Evolutionary conservation across 2,329 filamentous ascomycete genomes (phyloP).

Genomic region (Xylaria digitata): DNA sequence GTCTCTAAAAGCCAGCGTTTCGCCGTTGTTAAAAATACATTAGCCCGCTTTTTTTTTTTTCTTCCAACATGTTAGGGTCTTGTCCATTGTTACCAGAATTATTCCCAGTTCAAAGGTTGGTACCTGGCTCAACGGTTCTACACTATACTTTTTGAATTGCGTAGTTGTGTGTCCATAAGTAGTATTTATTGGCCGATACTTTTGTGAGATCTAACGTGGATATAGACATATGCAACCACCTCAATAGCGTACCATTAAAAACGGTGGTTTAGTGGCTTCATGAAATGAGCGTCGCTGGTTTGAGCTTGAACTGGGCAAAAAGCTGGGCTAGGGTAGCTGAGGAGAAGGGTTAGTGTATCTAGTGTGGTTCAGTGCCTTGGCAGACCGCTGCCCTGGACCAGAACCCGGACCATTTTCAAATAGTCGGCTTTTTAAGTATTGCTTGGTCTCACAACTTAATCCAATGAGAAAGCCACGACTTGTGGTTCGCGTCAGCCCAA

Average conservation of each 20-base stretch:
- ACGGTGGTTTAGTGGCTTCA: background rate
- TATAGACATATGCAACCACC: no score
- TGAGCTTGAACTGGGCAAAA: background rate
- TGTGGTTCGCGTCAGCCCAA: constrained; percentile 23
- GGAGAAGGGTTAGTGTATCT: background rate
- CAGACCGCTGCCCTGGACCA: constrained; percentile 7
- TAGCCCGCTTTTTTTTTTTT: background rate
- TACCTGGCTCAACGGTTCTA: background rate
- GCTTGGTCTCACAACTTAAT: constrained; percentile 4
- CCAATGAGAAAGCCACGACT: constrained; percentile 22
- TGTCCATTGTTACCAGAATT: no score
- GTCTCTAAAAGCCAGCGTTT: constrained; percentile 14
- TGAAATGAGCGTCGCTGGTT: constrained; percentile 4
- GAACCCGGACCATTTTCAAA: constrained; percentile 27
- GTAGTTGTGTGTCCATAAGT: background rate
- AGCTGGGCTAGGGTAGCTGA: constrained; percentile 20
- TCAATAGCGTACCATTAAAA: background rate
- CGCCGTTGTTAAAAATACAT: constrained; percentile 29
- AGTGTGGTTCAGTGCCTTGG: constrained; percentile 3
- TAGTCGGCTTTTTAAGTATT: constrained; percentile 25
- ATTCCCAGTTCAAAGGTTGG: no score
- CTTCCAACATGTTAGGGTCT: background rate
- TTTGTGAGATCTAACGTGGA: no score
- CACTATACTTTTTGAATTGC: background rate
- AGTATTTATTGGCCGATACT: background rate